These are phyloP conservation scores for Colletotrichum horii DNA, from an alignment of 2,329 filamentous ascomycete genomes.

Conservation along the genomic window DNA sequence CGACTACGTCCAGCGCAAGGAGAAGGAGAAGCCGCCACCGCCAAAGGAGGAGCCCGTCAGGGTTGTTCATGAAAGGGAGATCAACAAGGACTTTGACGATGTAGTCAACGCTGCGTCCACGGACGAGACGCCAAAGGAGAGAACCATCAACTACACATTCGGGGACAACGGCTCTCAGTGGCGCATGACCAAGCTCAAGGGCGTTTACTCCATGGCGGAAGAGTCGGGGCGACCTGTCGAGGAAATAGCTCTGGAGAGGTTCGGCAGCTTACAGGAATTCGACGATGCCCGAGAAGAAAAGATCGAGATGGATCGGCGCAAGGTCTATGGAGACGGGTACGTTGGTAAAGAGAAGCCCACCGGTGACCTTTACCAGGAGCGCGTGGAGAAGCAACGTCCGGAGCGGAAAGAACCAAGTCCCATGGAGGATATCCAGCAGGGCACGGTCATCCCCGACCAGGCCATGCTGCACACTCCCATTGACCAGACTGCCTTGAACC, in stretches of 20 bases:
- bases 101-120: conserved; percentile 61
- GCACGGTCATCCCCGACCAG: conserved; percentile 62
- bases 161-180: conserved; percentile 90
- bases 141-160: conserved; percentile 76
- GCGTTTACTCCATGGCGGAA: conserved; percentile 80
- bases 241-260: conserved; percentile 82
- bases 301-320: conserved; percentile 83
- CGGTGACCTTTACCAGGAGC: conserved; percentile 83
- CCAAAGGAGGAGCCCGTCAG: conserved; percentile 68
- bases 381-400: conserved; percentile 64
- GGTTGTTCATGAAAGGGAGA: conserved; percentile 78
- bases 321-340: conserved; percentile 84
- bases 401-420: conserved; percentile 16
- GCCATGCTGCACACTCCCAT: conserved; percentile 57
- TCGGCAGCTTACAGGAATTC: conserved; percentile 81
- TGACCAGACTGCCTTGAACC: conserved; percentile 83
- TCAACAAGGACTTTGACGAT: conserved; percentile 71
- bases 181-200: conserved; percentile 94
- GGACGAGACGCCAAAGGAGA: conserved; percentile 59
- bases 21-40: conserved; percentile 59
- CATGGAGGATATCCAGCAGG: conserved; percentile 49
- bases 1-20: conserved; percentile 75
- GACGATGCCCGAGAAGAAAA: conserved; percentile 94
- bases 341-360: conserved; percentile 85
- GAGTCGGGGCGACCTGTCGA: conserved; percentile 77